Evolutionary conservation across 306 rosid genomes (phyloP), one percentile per base, ranked within the genome.

Genomic region (Cercis canadensis): DNA sequence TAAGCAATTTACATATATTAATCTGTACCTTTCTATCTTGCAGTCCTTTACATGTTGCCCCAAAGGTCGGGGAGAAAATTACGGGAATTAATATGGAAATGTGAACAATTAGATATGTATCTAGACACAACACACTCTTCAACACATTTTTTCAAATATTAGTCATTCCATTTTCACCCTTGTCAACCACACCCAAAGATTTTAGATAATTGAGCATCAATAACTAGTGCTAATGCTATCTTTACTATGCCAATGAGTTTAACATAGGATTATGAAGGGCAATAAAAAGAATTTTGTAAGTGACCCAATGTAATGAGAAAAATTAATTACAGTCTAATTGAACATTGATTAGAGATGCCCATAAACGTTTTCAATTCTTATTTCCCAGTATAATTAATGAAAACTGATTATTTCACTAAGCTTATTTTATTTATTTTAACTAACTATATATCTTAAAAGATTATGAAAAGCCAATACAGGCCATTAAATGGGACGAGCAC

Each of bases 111-210:
- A 24, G 69, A 24, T 43, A 8, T 44, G 40, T 31, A 7, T 16
- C 54, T 21, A 63, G 3, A 63, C 7, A 45, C 5, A 57, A 56
- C 29, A 34, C 33, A 75, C 50, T 60, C 45, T 17, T 66, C 12
- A 32, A 43, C 75, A 75, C 62, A 55, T 69, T 49, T 69, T 49
- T 45, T 12, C 68, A 72, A 66, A 37, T 37, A 8, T 37, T 8
- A 2, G 8, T 37, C 10, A 6, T 34, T 18, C 55, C 33, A 16
- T 33, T 69, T 62, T 63, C 10, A 52, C 32, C 33, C 19, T 43
- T 53, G 56, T 37, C 50, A 66, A 57, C 62, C 63, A 76, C 11
- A 17, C 24, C 52, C 59, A 32, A 56, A 1, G 36, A 1, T 19
- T 34, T 63, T 65, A 69, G 41, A 53, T 58, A 17, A 49, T 61